Evolutionary conservation across 192 early-diverging fungal species (phyloP).

Genomic region (Rhizoclosmatium sp.): DNA sequence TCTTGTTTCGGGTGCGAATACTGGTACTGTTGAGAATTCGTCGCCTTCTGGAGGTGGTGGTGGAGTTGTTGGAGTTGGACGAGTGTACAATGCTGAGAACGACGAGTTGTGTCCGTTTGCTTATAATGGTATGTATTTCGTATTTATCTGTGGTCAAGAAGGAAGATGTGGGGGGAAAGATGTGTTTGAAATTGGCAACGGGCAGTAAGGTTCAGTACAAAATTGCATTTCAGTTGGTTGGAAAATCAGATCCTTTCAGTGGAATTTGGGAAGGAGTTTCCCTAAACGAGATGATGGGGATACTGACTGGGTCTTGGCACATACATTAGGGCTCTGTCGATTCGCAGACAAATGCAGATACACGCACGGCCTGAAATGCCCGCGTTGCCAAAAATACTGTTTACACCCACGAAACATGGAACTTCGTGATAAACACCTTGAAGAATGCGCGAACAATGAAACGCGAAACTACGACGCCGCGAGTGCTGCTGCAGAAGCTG

Average conservation of each 20-base stretch:
- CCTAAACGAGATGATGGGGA: no score
- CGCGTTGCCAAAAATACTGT: constrained; percentile 48
- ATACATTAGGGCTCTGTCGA: constrained; percentile 35
- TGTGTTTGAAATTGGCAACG: no score
- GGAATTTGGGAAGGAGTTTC: no score
- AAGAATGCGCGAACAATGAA: constrained; percentile 24
- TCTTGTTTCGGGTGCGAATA: neutral
- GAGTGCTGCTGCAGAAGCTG: neutral
- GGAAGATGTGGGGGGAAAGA: neutral
- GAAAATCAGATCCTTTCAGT: no score
- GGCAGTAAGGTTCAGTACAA: no score
- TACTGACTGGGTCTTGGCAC: neutral
- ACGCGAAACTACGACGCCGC: neutral
- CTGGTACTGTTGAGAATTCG: neutral
- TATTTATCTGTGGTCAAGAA: neutral
- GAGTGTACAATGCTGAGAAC: neutral
- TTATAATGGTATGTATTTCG: constrained; percentile 37
- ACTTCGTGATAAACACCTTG: constrained; percentile 20
- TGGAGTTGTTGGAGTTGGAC: neutral
- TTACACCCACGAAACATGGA: constrained; percentile 47
- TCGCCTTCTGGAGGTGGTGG: neutral
- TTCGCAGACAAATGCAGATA: constrained; percentile 53
- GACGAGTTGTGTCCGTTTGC: constrained; percentile 55
- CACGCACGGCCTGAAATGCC: constrained; percentile 53
- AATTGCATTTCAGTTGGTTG: no score